Conservation (phyloP, 768 basidiomycete species). For the Pisolithus orientalis region DNA sequence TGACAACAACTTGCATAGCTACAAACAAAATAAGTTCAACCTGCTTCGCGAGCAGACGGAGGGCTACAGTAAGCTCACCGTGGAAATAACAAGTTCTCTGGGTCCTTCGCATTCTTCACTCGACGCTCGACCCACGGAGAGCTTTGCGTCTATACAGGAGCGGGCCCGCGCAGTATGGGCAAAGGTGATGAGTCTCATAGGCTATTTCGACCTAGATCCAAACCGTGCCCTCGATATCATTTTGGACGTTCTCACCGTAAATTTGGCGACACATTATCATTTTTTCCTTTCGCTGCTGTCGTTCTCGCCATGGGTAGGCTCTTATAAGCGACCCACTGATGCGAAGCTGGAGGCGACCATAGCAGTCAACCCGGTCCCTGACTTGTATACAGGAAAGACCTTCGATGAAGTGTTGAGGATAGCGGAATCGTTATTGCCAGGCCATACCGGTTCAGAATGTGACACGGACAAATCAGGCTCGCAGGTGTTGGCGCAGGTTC, state of each 20-base stretch:
- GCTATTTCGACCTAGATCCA: conserved; percentile 96
- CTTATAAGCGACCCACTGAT: conserved; percentile 29
- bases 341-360: conserved; percentile 28
- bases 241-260: conserved; percentile 81
- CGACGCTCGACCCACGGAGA: conserved; percentile 63
- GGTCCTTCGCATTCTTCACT: conserved; percentile 66
- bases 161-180: conserved; percentile 72
- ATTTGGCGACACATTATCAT: conserved; percentile 74
- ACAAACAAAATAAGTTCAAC: conserved; percentile 98
- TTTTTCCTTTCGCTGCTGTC: conserved; percentile 87
- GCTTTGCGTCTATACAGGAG: conserved; percentile 48
- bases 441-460: conserved; percentile 4
- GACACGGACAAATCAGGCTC: conserved; percentile 32
- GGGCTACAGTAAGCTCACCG: conserved; percentile 89
- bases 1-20: conserved; percentile 41
- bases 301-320: conserved; percentile 81
- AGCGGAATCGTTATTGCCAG: conserved; percentile 34
- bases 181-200: conserved; percentile 81
- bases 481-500: conserved; percentile 77
- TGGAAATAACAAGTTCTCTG: conserved; percentile 73
- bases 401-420: conserved; percentile 62
- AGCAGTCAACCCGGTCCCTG: conserved; percentile 32
- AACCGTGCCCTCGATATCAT: conserved; percentile 91
- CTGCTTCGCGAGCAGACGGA: conserved; percentile 95
- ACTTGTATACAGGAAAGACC: conserved; percentile 48